Conservation (phyloP, 306 rosid genomes). For the Clitoria ternatea region DNA sequence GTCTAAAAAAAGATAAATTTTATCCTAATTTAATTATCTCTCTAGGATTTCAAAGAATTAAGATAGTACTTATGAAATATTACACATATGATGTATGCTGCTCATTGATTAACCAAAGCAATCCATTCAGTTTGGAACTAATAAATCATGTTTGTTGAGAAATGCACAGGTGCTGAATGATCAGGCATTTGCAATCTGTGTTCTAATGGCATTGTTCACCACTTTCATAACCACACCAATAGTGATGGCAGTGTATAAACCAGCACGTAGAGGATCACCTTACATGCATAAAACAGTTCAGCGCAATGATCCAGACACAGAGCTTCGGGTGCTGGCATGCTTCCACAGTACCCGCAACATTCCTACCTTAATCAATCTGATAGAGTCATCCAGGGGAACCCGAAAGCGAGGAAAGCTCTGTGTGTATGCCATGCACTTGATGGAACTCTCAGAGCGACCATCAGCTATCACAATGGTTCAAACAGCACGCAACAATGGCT, state of each 20-base stretch:
- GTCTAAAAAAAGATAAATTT: no score
- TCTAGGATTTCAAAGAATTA: no score
- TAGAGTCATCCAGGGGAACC: slow-evolving; percentile 55
- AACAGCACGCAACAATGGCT: slow-evolving; percentile 58
- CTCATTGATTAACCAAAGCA: not conserved
- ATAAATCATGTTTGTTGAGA: not conserved
- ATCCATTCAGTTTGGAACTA: not conserved
- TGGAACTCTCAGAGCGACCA: slow-evolving; percentile 75
- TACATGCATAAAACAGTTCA: slow-evolving; percentile 45
- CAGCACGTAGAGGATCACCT: slow-evolving; percentile 56
- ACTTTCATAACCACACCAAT: slow-evolving; percentile 74
- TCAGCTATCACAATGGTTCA: slow-evolving; percentile 79
- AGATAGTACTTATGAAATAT: no score
- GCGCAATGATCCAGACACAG: slow-evolving; percentile 47
- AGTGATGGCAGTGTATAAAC: slow-evolving; percentile 60
- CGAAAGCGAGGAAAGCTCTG: slow-evolving; percentile 52
- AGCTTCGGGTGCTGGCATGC: slow-evolving; percentile 51
- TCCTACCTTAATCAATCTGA: slow-evolving; percentile 50
- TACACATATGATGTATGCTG: not conserved
- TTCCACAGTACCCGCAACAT: slow-evolving; percentile 60
- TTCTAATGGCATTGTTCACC: slow-evolving; percentile 66
- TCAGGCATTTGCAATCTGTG: slow-evolving; percentile 64
- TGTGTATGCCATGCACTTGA: slow-evolving; percentile 68
- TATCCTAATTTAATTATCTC: no score
- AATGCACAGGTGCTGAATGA: slow-evolving; percentile 56